Conservation (phyloP, 106 monocot genomes). For the Triglochin maritima region DNA sequence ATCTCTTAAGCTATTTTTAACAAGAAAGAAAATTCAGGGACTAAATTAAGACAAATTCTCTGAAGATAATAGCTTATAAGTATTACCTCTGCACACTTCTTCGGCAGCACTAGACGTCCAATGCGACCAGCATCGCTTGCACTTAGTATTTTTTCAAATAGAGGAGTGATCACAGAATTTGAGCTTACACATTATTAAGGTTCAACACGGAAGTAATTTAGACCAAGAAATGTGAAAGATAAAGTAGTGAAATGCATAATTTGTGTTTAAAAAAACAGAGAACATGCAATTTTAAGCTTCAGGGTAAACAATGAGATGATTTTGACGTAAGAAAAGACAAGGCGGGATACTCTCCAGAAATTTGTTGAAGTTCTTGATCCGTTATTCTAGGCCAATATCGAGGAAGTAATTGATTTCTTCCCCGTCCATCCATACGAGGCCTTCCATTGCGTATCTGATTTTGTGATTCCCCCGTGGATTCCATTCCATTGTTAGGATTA, state of each 20-base stretch:
- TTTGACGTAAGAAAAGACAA: too few species aligned
- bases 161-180: slow-evolving; percentile 79
- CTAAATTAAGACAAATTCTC: too few species aligned
- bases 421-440: slow-evolving; percentile 34
- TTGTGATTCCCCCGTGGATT: slow-evolving; percentile 18
- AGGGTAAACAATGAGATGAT: too few species aligned
- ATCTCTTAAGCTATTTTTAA: too few species aligned
- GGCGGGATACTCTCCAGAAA: slow-evolving; percentile 90
- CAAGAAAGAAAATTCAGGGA: too few species aligned
- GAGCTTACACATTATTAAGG: slow-evolving; percentile 60
- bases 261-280: background rate
- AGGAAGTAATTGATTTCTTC: slow-evolving; percentile 49
- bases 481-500: slow-evolving; percentile 4
- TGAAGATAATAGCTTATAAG: too few species aligned
- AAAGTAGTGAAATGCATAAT: background rate
- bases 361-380: slow-evolving; percentile 72
- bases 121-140: slow-evolving; percentile 98
- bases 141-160: slow-evolving; percentile 97
- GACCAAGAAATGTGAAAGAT: background rate
- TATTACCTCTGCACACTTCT: slow-evolving; percentile 92
- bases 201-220: background rate
- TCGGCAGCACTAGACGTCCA: slow-evolving; percentile 91
- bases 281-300: background rate
- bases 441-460: slow-evolving; percentile 46
- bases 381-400: slow-evolving; percentile 83